These are phyloP conservation scores for Dinochytrium kinnereticum DNA, from an alignment of 371 early-diverging fungal genomes.

Conservation along the genomic window DNA sequence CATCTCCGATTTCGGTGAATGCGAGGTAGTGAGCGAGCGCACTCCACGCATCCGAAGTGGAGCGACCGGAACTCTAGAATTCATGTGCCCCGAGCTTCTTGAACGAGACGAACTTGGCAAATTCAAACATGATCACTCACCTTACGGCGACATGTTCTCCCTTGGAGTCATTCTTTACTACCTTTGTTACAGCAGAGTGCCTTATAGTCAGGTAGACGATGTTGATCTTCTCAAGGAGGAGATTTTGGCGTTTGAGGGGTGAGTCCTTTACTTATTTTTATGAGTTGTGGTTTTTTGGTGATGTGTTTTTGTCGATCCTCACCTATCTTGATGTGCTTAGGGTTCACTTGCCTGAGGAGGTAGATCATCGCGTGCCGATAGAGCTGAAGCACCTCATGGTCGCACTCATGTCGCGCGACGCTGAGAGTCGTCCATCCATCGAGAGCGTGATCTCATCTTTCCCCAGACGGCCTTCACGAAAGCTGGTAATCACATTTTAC, in stretches of 20 bases:
- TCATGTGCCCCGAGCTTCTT: constrained; percentile 84
- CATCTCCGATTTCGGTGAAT: constrained; percentile 96
- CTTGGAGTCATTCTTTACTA: constrained; percentile 92
- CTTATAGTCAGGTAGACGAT: constrained; percentile 85
- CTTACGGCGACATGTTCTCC: constrained; percentile 93
- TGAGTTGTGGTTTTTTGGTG: too few species aligned
- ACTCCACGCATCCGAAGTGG: constrained; percentile 70
- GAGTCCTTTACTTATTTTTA: not conserved
- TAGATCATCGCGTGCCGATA: constrained; percentile 32
- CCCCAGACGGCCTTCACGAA: constrained; percentile 13
- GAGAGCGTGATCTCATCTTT: constrained; percentile 33
- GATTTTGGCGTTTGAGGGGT: constrained; percentile 66
- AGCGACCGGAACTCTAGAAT: constrained; percentile 94
- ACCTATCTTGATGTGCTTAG: not conserved
- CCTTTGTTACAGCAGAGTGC: constrained; percentile 83
- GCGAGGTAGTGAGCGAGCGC: constrained; percentile 69
- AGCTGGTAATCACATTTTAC: not conserved
- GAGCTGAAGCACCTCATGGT: constrained; percentile 33
- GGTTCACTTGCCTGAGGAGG: constrained; percentile 26
- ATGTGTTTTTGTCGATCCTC: too few species aligned
- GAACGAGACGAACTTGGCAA: constrained; percentile 16
- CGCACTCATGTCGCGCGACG: constrained; percentile 31
- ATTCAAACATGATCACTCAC: constrained; percentile 69
- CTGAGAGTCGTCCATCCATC: constrained; percentile 32
- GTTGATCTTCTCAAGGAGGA: constrained; percentile 81